phyloP scores from a whole-genome alignment of 2,329 filamentous ascomycete species.

The Claviceps pusilla region DNA sequence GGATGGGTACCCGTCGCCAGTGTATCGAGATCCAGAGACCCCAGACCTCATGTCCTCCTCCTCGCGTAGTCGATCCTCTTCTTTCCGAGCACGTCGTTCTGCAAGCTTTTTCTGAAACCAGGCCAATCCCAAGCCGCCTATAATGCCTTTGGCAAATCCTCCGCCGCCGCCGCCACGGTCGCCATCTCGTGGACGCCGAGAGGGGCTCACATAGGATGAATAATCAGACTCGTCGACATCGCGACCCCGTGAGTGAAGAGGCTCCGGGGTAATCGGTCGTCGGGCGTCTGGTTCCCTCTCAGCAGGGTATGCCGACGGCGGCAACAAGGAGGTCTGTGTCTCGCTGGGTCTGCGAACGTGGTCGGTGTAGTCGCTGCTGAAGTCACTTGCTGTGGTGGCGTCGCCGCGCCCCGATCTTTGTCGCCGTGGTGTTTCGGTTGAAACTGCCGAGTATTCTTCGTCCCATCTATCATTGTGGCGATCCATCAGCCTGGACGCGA shows the following conservation, averaged over 20 bases:
- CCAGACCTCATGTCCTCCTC: slow-evolving; percentile 45
- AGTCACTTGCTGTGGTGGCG: slow-evolving; percentile 32
- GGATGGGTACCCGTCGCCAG: slow-evolving; percentile 48
- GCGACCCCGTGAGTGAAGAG: slow-evolving; percentile 29
- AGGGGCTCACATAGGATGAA: slow-evolving; percentile 48
- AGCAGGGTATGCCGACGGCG: slow-evolving; percentile 30
- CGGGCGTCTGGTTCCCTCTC: slow-evolving; percentile 24
- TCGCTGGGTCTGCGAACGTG: slow-evolving; percentile 13
- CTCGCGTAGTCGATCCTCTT: slow-evolving; percentile 30
- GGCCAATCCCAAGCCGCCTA: slow-evolving; percentile 50
- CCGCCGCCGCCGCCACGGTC: slow-evolving; percentile 26
- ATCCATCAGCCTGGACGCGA: slow-evolving; percentile 45
- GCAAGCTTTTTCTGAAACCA: slow-evolving; percentile 53
- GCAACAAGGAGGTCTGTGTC: slow-evolving; percentile 28
- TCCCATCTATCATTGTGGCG: slow-evolving; percentile 35
- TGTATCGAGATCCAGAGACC: slow-evolving; percentile 48
- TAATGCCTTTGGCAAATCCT: slow-evolving; percentile 39
- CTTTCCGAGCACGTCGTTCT: slow-evolving; percentile 33
- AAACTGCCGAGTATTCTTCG: slow-evolving; percentile 48
- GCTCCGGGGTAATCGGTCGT: slow-evolving; percentile 31
- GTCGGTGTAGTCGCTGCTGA: slow-evolving; percentile 32
- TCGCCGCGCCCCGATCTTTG: slow-evolving; percentile 22
- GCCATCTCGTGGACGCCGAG: slow-evolving; percentile 35
- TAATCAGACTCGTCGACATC: slow-evolving; percentile 41
- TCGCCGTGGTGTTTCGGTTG: slow-evolving; percentile 43